Evolutionary conservation across 495 filamentous ascomycete species (phyloP).

Genomic region (Chaetomium cochliodes): DNA sequence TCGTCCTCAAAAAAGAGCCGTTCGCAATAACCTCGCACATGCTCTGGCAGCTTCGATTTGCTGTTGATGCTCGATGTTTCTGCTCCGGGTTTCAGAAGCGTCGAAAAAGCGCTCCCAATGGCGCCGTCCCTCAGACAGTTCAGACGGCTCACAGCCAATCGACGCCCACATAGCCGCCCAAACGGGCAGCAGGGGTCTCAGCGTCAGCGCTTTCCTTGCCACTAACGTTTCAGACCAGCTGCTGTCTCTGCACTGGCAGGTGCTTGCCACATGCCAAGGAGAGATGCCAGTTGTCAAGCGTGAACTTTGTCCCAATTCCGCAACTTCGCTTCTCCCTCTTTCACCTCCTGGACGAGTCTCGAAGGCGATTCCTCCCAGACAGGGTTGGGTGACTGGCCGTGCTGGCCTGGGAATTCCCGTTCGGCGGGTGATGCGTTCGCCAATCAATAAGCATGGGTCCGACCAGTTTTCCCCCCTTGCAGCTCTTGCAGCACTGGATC

Average conservation of each 20-base stretch:
- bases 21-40: no score
- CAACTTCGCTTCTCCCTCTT: background rate
- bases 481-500: slow-evolving; percentile 14
- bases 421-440: background rate
- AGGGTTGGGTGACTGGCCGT: slow-evolving; percentile 5
- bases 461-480: background rate
- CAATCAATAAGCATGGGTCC: background rate
- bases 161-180: slow-evolving; percentile 21
- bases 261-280: background rate
- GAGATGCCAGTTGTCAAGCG: slow-evolving; percentile 6
- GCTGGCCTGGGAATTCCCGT: slow-evolving; percentile 2
- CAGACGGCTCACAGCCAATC: slow-evolving; percentile 21
- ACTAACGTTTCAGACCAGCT: slow-evolving; percentile 33
- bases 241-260: slow-evolving; percentile 3
- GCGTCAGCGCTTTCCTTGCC: slow-evolving; percentile 20
- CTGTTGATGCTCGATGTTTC: background rate
- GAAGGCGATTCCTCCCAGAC: background rate
- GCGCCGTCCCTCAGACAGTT: slow-evolving; percentile 8
- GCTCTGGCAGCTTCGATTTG: background rate
- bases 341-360: slow-evolving; percentile 3
- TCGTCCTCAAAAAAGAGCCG: no score
- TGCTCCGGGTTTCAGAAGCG: slow-evolving; percentile 18
- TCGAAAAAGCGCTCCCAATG: slow-evolving; percentile 13
- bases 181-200: slow-evolving; percentile 19
- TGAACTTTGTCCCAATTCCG: background rate